A percentile compares a stretch with the other conserved stretches of the same genome.
Conservation (phyloP, 78 protist genomes). For the Dictyostelium brefeldianum region DNA sequence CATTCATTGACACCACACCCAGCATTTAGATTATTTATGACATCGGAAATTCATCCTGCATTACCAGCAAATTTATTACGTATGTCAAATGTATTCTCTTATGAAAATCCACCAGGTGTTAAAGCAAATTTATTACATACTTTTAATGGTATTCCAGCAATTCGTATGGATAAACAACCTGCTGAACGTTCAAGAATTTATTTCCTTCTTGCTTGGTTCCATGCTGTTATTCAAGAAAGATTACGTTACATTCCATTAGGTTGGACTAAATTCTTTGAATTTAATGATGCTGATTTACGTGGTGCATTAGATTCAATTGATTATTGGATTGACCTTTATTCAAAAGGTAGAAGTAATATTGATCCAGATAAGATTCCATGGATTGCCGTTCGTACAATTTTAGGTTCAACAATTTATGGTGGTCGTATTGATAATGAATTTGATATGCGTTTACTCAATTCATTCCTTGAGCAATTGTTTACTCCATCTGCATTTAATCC, state of each 20-base stretch:
- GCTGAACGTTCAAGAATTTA: slow-evolving; percentile 92
- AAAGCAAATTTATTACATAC: slow-evolving; percentile 89
- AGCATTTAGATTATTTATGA: slow-evolving; percentile 95
- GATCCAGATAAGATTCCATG: slow-evolving; percentile 93
- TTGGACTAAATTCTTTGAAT: slow-evolving; percentile 97
- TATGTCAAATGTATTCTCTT: slow-evolving; percentile 87
- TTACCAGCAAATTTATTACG: slow-evolving; percentile 94
- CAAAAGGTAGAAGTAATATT: slow-evolving; percentile 65
- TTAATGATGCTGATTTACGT: slow-evolving; percentile 93
- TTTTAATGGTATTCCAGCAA: slow-evolving; percentile 37
- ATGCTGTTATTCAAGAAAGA: slow-evolving; percentile 95
- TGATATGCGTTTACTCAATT: slow-evolving; percentile 89
- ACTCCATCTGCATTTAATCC: slow-evolving; percentile 71
- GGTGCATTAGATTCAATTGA: slow-evolving; percentile 94
- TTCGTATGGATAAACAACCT: slow-evolving; percentile 57
- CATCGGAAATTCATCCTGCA: slow-evolving; percentile 92
- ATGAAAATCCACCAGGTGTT: slow-evolving; percentile 98
- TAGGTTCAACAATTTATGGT: slow-evolving; percentile 90
- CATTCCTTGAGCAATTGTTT: slow-evolving; percentile 90
- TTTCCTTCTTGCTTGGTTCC: slow-evolving; percentile 97
- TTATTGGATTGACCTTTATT: slow-evolving; percentile 92
- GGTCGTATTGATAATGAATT: slow-evolving; percentile 97
- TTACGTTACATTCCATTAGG: slow-evolving; percentile 97
- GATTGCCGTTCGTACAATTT: slow-evolving; percentile 90
- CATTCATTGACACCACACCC: slow-evolving; percentile 86